Evolutionary conservation across 1,139 yeast species (phyloP).

Genomic region (Taphrina flavorubra): DNA sequence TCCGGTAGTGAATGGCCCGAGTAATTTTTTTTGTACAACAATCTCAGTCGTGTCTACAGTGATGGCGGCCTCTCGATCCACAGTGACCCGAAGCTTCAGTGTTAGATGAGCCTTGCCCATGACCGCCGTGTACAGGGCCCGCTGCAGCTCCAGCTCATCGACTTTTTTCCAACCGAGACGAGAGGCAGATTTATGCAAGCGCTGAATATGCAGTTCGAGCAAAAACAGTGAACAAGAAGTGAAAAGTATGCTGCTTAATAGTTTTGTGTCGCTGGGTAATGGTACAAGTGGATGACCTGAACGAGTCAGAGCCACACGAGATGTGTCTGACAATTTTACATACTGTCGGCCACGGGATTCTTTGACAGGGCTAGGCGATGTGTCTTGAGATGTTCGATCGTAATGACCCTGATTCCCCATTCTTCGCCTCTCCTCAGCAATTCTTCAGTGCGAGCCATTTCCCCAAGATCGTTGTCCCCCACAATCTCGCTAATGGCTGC

Average conservation of each 20-base stretch:
- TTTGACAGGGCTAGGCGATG: constrained; percentile 49
- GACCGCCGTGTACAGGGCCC: constrained; percentile 21
- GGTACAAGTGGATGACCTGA: constrained; percentile 2
- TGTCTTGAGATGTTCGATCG: constrained; percentile 76
- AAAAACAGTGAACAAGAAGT: constrained; percentile 30
- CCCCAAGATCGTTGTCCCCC: constrained; percentile 82
- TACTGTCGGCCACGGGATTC: constrained; percentile 1
- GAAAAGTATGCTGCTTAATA: constrained; percentile 33
- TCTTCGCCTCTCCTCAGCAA: constrained; percentile 72
- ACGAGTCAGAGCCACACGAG: constrained; percentile 2
- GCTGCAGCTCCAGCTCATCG: constrained; percentile 16
- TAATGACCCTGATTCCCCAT: constrained; percentile 71
- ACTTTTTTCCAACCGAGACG: constrained; percentile 22
- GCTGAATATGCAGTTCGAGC: constrained; percentile 23
- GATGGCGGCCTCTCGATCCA: constrained; percentile 1
- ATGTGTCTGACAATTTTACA: constrained; percentile 4
- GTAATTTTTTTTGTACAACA: constrained; percentile 17
- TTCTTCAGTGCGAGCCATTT: constrained; percentile 93
- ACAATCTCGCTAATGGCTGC: constrained; percentile 95
- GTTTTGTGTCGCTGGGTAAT: constrained; percentile 16
- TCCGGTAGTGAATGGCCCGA: constrained; percentile 17
- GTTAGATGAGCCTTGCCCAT: constrained; percentile 29
- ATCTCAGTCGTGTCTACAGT: constrained; percentile 9
- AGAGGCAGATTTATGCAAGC: constrained; percentile 17
- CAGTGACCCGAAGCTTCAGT: constrained; percentile 18